These are phyloP conservation scores for Groenewaldozyma sp. DNA, from an alignment of 1,139 yeast species.

Conservation along the genomic window DNA sequence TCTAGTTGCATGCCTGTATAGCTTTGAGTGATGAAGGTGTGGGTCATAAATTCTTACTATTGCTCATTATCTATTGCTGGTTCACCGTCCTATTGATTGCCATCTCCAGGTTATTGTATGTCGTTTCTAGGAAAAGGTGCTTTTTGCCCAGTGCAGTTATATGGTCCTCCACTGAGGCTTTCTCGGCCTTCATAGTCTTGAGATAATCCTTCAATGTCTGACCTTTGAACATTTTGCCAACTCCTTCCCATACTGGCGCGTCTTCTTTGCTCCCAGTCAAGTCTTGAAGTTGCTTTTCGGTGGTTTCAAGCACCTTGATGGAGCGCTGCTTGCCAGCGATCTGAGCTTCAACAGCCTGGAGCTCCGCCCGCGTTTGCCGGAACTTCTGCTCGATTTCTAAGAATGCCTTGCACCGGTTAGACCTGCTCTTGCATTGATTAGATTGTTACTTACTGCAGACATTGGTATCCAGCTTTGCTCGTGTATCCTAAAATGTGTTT, in stretches of 20 bases:
- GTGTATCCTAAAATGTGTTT: too few species aligned
- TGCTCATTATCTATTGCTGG: background rate
- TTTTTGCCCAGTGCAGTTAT: constrained; percentile 56
- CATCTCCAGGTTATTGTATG: constrained; percentile 63
- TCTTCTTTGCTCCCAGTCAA: constrained; percentile 29
- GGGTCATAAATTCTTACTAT: background rate
- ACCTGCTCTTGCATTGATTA: too few species aligned
- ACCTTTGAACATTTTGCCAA: constrained; percentile 53
- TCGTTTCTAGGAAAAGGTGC: constrained; percentile 62
- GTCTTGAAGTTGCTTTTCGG: constrained; percentile 46
- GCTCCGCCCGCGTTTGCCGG: constrained; percentile 38
- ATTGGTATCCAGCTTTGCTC: too few species aligned
- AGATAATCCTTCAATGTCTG: constrained; percentile 40
- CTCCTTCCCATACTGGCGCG: constrained; percentile 68
- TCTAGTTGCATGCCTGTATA: too few species aligned
- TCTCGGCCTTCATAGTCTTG: constrained; percentile 42
- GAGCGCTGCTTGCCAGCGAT: constrained; percentile 49
- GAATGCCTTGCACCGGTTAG: constrained; percentile 8
- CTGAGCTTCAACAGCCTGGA: constrained; percentile 54
- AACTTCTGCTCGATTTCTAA: constrained; percentile 19
- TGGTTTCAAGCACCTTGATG: constrained; percentile 46
- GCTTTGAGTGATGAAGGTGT: too few species aligned
- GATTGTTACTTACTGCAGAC: constrained; percentile 1
- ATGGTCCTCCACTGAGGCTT: constrained; percentile 47
- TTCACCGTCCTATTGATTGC: constrained; percentile 30